Conservation (phyloP, 2,329 filamentous ascomycete species). For the Colletotrichum orbiculare region DNA sequence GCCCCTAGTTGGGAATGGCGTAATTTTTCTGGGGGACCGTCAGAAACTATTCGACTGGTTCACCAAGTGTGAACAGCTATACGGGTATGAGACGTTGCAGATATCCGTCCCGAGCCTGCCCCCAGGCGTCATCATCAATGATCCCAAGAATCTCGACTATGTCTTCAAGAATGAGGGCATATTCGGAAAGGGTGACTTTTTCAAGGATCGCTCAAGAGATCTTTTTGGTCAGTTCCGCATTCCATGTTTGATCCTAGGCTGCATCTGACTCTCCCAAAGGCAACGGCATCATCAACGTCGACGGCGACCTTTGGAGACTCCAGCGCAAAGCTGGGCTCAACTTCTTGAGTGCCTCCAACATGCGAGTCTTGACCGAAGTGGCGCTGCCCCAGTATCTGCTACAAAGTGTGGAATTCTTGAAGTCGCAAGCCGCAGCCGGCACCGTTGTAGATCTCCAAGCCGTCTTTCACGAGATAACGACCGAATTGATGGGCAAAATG, state of each 20-base stretch:
- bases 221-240: slow-evolving; percentile 58
- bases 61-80: slow-evolving; percentile 64
- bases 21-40: slow-evolving; percentile 69
- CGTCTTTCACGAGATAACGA: slow-evolving; percentile 73
- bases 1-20: slow-evolving; percentile 69
- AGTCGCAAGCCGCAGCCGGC: slow-evolving; percentile 41
- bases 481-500: slow-evolving; percentile 74
- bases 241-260: not conserved
- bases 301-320: slow-evolving; percentile 71
- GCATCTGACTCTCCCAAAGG: slow-evolving; percentile 46
- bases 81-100: slow-evolving; percentile 70
- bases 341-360: slow-evolving; percentile 68
- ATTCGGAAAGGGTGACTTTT: slow-evolving; percentile 72
- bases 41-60: slow-evolving; percentile 73
- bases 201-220: slow-evolving; percentile 69
- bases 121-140: slow-evolving; percentile 71
- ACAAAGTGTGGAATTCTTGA: slow-evolving; percentile 54
- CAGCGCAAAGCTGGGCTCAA: slow-evolving; percentile 71
- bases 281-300: slow-evolving; percentile 74
- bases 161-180: slow-evolving; percentile 70
- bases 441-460: slow-evolving; percentile 64
- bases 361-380: slow-evolving; percentile 66
- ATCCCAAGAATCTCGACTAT: slow-evolving; percentile 70
- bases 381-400: slow-evolving; percentile 66
- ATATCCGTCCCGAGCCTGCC: slow-evolving; percentile 72